These are phyloP conservation scores for Pseudoscleropodium purum DNA, from an alignment of 225 moss, liverwort and hornwort genomes.

Conservation along the genomic window DNA sequence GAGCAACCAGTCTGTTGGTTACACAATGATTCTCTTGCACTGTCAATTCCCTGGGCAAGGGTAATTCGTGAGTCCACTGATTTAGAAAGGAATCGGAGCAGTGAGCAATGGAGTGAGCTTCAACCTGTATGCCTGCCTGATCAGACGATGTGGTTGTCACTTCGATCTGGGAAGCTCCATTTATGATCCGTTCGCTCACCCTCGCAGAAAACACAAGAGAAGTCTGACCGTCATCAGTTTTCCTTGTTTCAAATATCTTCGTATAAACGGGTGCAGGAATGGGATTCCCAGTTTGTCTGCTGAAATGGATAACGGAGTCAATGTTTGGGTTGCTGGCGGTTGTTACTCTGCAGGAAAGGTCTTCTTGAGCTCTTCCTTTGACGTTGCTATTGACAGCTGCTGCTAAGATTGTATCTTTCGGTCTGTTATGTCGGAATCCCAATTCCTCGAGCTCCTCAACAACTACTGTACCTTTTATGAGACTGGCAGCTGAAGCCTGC, in stretches of 20 bases:
- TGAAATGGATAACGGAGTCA: neutral
- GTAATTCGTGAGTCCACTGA: neutral
- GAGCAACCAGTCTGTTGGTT: neutral
- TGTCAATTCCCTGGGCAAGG: neutral
- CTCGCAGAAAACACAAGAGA: neutral
- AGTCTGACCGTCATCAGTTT: neutral
- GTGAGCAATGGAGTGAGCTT: neutral
- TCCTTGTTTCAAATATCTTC: neutral
- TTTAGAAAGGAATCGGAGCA: neutral
- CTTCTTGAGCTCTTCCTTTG: neutral
- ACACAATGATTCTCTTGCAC: neutral
- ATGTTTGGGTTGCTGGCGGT: neutral
- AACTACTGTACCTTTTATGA: neutral
- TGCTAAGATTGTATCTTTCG: neutral
- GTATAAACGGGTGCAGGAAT: neutral
- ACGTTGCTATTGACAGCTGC: neutral
- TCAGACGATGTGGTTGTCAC: neutral
- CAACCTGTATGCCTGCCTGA: neutral
- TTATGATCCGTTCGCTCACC: neutral
- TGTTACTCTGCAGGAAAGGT: neutral
- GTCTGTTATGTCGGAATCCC: neutral
- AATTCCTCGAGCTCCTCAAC: conserved; percentile 19
- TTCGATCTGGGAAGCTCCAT: neutral
- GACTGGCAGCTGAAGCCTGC: conserved; percentile 6
- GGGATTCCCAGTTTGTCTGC: neutral